phyloP scores from a whole-genome alignment of 1,139 yeast species.

The Tardiomyces blankii region DNA sequence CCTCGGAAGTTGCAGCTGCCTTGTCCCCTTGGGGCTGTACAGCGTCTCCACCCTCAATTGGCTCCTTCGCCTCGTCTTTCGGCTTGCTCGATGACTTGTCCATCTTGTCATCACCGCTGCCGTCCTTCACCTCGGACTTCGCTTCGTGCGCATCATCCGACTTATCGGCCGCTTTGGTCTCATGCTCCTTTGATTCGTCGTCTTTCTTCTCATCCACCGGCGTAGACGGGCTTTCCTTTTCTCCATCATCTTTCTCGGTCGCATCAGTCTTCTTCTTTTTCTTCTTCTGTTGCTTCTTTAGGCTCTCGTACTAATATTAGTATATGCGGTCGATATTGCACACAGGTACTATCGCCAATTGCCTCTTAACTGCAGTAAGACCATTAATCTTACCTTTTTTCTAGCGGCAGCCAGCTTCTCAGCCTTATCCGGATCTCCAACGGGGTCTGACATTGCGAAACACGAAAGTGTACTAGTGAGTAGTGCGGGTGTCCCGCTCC shows the following conservation, averaged over 20 bases:
- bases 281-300: slow-evolving; percentile 7
- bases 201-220: not conserved
- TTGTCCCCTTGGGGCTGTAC: too few species aligned
- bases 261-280: slow-evolving; percentile 1
- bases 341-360: slow-evolving; percentile 5
- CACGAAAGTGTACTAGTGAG: too few species aligned
- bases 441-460: slow-evolving; percentile 13
- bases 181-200: slow-evolving; percentile 2
- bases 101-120: too few species aligned
- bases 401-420: slow-evolving; percentile 56
- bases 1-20: too few species aligned
- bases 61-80: too few species aligned
- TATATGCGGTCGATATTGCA: too few species aligned
- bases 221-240: slow-evolving; percentile 6
- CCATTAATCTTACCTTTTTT: slow-evolving; percentile 48
- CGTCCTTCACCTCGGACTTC: too few species aligned
- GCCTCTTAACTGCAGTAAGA: too few species aligned
- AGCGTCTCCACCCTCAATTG: too few species aligned
- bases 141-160: slow-evolving; percentile 6
- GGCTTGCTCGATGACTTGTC: too few species aligned
- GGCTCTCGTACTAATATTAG: slow-evolving; percentile 9
- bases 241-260: slow-evolving; percentile 1
- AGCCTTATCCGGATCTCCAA: slow-evolving; percentile 28
- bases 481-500: too few species aligned
- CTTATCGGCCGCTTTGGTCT: slow-evolving; percentile 5